Evolutionary conservation across 2,329 filamentous ascomycete genomes (phyloP).

Genomic region (Exophiala xenobiotica): DNA sequence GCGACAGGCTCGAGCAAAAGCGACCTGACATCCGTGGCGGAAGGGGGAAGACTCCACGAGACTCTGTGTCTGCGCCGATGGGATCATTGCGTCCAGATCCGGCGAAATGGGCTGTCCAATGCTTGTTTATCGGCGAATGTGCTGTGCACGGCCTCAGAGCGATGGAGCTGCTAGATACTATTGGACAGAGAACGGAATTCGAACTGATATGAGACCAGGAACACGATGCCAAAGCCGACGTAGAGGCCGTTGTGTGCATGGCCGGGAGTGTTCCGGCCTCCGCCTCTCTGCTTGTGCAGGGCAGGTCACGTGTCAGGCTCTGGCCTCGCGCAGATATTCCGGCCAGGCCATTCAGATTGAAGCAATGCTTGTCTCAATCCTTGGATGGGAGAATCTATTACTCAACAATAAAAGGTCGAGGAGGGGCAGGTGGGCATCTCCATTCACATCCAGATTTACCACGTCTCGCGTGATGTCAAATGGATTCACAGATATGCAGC

Average conservation of each 20-base stretch:
- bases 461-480: too few relatives aligned
- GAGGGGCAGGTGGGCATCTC: constrained; percentile 29
- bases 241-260: too few relatives aligned
- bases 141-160: constrained; percentile 14
- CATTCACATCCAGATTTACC: too few relatives aligned
- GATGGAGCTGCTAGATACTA: not conserved
- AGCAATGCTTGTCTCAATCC: constrained; percentile 18
- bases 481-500: too few relatives aligned
- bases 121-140: constrained; percentile 22
- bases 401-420: constrained; percentile 18
- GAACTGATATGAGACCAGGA: constrained; percentile 6
- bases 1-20: not conserved
- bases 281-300: too few relatives aligned
- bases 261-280: not conserved
- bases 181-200: not conserved
- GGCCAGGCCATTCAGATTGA: constrained; percentile 25
- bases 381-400: constrained; percentile 22
- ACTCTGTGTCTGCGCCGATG: not conserved
- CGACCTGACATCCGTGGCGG: not conserved
- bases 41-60: not conserved
- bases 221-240: not conserved
- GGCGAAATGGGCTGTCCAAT: not conserved
- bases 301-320: constrained; percentile 9
- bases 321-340: constrained; percentile 13
- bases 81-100: not conserved